Evolutionary conservation across 2,329 filamentous ascomycete genomes (phyloP), one percentile per base, ranked within the genome.

Genomic region (Calonectria honghensis): DNA sequence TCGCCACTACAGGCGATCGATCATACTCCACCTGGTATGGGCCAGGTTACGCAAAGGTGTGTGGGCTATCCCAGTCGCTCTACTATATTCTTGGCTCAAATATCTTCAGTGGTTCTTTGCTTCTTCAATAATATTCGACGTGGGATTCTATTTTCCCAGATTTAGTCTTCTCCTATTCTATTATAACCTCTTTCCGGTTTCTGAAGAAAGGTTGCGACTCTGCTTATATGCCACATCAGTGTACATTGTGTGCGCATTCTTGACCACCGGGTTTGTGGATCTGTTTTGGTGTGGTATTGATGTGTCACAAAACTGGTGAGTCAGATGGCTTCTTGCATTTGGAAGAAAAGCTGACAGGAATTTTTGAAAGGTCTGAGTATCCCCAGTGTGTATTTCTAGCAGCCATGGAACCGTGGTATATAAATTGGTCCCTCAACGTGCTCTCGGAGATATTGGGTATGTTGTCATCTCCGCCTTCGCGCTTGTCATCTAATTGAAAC

Each of bases 231-330:
- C 32, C 20, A 18, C 37, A 5, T 37, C 48, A 2, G 35, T 68
- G 13, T 68, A 57, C 31, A 41, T 39, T 6, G 24, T 54, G 4
- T 68, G 65, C 27, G 50, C 65, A 7, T 57, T 68, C 29, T 31
- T 68, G 4, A 16, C 50, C 1, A 54, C 48, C 2, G 24, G 48
- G 16, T 41, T 54, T 18, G 65, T 68, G 14, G 32, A 57, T 16
- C 10, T 54, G 3, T 68, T 68, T n/a, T 68, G 65, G 48, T 68
- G 65, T 41, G 65, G 65, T n/a, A 20, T 41, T 39, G 16, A 37
- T 41, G 27, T 57, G n/a, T 41, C 50, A 29, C 24, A 54, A 31
- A 68, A 68, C 50, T 68, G 24, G 61, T 31, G 2, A 32, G 35
- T 35, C 14, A 3, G 2, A 61, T 27, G 32, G 6, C 6, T 16